Base-by-base conservation (phyloP, 2,329 filamentous ascomycete species). In the Neonectria sp. region DNA sequence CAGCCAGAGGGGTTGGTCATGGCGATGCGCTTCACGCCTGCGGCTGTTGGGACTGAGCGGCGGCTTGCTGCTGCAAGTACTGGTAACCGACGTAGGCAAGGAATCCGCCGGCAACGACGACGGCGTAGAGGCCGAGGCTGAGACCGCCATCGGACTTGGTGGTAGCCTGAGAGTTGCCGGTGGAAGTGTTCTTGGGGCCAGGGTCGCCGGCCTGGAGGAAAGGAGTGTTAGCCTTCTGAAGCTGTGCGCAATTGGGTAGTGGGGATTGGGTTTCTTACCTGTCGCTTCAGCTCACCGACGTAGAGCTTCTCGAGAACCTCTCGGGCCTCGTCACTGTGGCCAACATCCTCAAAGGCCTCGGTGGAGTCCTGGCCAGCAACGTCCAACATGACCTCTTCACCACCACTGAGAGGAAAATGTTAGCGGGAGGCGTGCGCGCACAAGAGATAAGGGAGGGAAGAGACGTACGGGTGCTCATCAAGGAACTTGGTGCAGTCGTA, bases 291-390 rank as follows among this genome's bases (percentile, higher is more conserved):
- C 43, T 80, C 87, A 72, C 94, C 95, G 73, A 96, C 88, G 59
- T 91, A 83, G 72, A 97, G 86, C 78, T 90, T 89, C 35, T 92
- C 91, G 65, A 99, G 91, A 74, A 97, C 95, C 86, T 98, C 95
- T 74, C 96, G 92, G 74, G 96, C 96, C 88, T 99, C 96, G 83
- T 99, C 96, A 78, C 93, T 97, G 92, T 99, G 96, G 80, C 96
- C 96, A 79, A 99, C 96, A 84, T 99, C 96, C 87, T 99, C 96
- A 81, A 99, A 99, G 69, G 96, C 95, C 86, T 98, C 96, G 77
- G 95, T 97, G 78, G 93, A 93, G 83, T 99, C 96, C 86, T 97
- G 95, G 75, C 96, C 96, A 79, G 88, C 96, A 72, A 98, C 95
- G 76, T 99, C 96, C 75, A 99, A 92, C 71, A 99, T 87, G 76